Conservation (phyloP, 1,284 basidiomycete species). For the Malassezia psittaci region DNA sequence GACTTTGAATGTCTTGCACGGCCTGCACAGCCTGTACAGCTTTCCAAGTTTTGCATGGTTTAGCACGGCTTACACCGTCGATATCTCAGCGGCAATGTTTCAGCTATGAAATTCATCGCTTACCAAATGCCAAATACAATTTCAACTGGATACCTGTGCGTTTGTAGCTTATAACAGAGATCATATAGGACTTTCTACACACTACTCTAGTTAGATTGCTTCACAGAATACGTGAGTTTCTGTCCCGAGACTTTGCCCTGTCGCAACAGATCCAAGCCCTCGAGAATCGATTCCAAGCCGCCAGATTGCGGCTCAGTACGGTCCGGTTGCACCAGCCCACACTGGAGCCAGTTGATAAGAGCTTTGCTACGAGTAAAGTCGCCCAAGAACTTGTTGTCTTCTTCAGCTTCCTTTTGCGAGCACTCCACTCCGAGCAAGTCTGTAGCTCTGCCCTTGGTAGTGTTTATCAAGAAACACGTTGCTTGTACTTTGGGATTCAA, state of each 20-base stretch:
- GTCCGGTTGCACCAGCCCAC: conserved; percentile 29
- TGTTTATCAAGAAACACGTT: conserved; percentile 34
- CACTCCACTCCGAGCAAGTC: conserved; percentile 18
- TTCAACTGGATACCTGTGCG: no score
- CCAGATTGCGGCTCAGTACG: conserved; percentile 28
- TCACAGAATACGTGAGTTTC: conserved; percentile 29
- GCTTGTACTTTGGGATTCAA: conserved; percentile 32
- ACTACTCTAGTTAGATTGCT: no score
- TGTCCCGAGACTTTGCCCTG: conserved; percentile 34
- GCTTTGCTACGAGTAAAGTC: conserved; percentile 20
- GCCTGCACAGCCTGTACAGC: no score
- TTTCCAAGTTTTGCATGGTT: no score
- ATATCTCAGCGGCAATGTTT: no score
- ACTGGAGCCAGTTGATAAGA: conserved; percentile 24
- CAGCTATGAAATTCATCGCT: no score
- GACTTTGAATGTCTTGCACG: no score
- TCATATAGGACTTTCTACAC: no score
- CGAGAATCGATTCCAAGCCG: conserved; percentile 24
- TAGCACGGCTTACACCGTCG: no score
- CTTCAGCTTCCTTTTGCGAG: conserved; percentile 21
- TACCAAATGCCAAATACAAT: no score
- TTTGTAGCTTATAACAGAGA: no score
- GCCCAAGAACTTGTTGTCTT: conserved; percentile 7
- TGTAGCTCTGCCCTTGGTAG: conserved; percentile 20
- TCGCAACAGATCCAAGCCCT: conserved; percentile 32